A percentile compares a stretch with the other conserved stretches of the same genome.
Evolutionary conservation across 1,284 basidiomycete genomes (phyloP).

Genomic region (Cutaneotrichosporon sp.): DNA sequence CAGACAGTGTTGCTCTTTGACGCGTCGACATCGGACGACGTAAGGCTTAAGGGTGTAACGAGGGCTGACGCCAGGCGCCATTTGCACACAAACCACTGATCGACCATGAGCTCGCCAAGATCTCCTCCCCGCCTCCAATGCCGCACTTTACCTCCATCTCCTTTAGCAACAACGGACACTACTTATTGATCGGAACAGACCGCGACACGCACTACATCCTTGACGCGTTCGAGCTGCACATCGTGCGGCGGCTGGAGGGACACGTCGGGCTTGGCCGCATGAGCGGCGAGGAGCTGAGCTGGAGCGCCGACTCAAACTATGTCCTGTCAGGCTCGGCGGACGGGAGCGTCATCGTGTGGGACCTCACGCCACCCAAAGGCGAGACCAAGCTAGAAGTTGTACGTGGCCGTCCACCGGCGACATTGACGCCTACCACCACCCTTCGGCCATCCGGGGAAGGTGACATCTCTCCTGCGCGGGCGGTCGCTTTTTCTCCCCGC

Average conservation of each 20-base stretch:
- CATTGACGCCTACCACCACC: slow-evolving; percentile 61
- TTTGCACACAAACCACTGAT: slow-evolving; percentile 75
- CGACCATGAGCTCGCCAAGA: slow-evolving; percentile 69
- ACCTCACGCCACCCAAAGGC: slow-evolving; percentile 55
- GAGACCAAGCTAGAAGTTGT: slow-evolving; percentile 12
- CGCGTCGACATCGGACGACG: slow-evolving; percentile 79
- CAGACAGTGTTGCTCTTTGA: slow-evolving; percentile 85
- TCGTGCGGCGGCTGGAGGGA: slow-evolving; percentile 79
- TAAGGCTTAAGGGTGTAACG: slow-evolving; percentile 28
- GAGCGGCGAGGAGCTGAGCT: slow-evolving; percentile 85
- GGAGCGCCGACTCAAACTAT: slow-evolving; percentile 88
- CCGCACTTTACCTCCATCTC: slow-evolving; percentile 87
- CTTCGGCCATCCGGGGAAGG: slow-evolving; percentile 56
- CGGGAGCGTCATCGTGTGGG: slow-evolving; percentile 78
- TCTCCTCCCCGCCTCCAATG: slow-evolving; percentile 77
- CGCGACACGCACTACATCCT: slow-evolving; percentile 88
- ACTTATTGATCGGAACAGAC: slow-evolving; percentile 87
- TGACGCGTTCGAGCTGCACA: slow-evolving; percentile 78
- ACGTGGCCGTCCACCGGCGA: slow-evolving; percentile 56
- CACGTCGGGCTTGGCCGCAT: slow-evolving; percentile 75
- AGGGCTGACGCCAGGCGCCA: slow-evolving; percentile 59
- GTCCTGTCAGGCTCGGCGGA: slow-evolving; percentile 71
- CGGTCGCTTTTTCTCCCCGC: slow-evolving; percentile 83
- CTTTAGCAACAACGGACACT: slow-evolving; percentile 87
- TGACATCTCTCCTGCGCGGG: slow-evolving; percentile 74